A percentile compares a stretch with the other conserved stretches of the same genome.
Evolutionary conservation across 176 grass and related monocot species (phyloP).

Genomic region (Tuctoria greenei): DNA sequence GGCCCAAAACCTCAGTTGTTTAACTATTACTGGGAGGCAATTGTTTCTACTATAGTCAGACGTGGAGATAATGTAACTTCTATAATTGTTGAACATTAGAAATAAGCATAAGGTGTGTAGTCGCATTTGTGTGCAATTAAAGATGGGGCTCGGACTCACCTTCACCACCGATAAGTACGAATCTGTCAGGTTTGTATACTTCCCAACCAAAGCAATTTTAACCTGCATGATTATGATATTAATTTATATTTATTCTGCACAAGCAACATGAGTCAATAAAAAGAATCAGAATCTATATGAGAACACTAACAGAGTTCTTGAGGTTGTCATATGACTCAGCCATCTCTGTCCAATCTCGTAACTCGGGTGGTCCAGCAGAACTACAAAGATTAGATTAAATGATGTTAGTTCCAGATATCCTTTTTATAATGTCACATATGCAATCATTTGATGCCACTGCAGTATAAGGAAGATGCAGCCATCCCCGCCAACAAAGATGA

Average conservation of each 20-base stretch:
- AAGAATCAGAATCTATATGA: conserved; percentile 28
- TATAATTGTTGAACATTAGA: background rate
- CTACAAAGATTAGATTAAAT: conserved; percentile 44
- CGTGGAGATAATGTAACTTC: background rate
- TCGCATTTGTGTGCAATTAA: background rate
- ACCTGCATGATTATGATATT: conserved; percentile 58
- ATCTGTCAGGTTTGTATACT: conserved; percentile 91
- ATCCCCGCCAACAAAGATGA: background rate
- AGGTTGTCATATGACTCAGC: conserved; percentile 81
- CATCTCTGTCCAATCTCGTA: conserved; percentile 86
- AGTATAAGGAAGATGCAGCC: background rate
- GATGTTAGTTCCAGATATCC: conserved; percentile 20
- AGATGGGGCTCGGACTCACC: conserved; percentile 35
- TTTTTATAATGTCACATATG: background rate
- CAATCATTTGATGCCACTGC: background rate
- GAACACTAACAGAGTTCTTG: conserved; percentile 68
- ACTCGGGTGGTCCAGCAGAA: conserved; percentile 57
- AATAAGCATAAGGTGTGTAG: background rate
- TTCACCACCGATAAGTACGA: conserved; percentile 96
- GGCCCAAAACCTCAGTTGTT: conserved; percentile 1
- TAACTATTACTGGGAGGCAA: background rate
- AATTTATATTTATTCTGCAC: conserved; percentile 16
- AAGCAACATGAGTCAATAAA: background rate
- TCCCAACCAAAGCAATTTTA: conserved; percentile 99
- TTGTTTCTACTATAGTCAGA: conserved; percentile 15